Base-by-base conservation (phyloP, 345 rosid species). In the Zanthoxylum bungeanum region DNA sequence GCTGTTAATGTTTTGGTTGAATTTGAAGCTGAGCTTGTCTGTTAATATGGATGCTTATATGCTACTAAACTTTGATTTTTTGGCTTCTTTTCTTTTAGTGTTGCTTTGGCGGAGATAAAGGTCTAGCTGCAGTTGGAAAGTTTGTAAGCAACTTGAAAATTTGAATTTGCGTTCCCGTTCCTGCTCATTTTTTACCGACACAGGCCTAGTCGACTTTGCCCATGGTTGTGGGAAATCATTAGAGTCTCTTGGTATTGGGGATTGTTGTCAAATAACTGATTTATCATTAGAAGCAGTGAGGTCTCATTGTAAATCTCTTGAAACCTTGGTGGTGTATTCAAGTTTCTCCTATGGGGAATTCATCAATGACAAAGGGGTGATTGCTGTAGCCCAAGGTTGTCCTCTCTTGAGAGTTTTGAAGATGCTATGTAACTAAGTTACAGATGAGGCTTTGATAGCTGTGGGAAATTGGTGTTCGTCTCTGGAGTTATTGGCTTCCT, bases 81-180 rank as follows among this genome's bases (percentile, higher is more conserved):
- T n/a, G n/a, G n/a, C n/a, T n/a, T n/a, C n/a, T n/a, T n/a, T n/a
- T n/a, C n/a, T n/a, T n/a, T n/a, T 10, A 89, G 95, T 97, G 97
- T 83, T 94, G 93, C 80, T 92, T 81, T 82, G 80, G 86, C 77
- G 95, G 95, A 70, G 92, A 94, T 86, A 74, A 73, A 80, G 98
- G 95, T 72, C 83, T 89, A 70, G 81, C 82, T 70, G 88, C 88
- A 56, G 86, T 90, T 71, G 97, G 98, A 37, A 80, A 82, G 65
- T 76, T 68, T 89, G 96, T 77, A 81, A 83, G 79, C 84, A 83
- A 40, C 91, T 93, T 28, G 89, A 86, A 79, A 87, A 85, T 52
- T 68, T 94, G 71, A 91, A 89, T 76, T 77, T 92, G 78, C n/a
- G n/a, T n/a, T n/a, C n/a, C n/a, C 87, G 91, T 19, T 92, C 87